Base-by-base conservation (phyloP, 805 yeast genomes). In the Saturnispora quitensis region DNA sequence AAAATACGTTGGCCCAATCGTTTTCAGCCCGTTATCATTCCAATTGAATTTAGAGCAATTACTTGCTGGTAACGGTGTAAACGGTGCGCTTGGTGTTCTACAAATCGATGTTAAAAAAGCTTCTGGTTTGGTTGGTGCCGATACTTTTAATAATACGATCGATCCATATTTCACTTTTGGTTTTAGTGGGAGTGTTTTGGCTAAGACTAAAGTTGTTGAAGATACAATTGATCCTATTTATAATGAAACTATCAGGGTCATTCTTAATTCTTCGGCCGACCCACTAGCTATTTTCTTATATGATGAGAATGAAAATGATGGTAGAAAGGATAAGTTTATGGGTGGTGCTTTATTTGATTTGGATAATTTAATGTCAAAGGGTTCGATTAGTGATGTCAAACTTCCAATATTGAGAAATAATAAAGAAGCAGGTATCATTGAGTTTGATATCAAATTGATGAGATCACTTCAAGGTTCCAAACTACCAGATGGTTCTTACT, bases 1-100 rank as follows among this genome's bases (percentile, higher is more conserved):
- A 61, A 87, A 89, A 64, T 90, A 84, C 68, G 82, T 80, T 50
- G 98, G 98, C 9, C 93, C 97, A 31, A 79, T 93, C 73, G 63
- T 91, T 47, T 85, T 88, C 61, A 75, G 86, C 44, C 99, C 99
- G 13, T 82, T 93, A 57, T 89, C 97, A 3, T 86, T 90, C 74
- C 96, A 93, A 72, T 71, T 93, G 64, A 93, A 95, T 62, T 77
- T 93, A 45, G 96, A 95, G 64, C 97, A 89, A 70, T 72, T 93
- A 64, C 68, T 91, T 60, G 84, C 95, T 20, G 96, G 97, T 62
- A 78, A 81, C 54, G 83, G 91, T 44, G 67, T 80, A 50, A 83
- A 83, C 61, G 80, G 91, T 36, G 84, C 98, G 6, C 75, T 89
- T 59, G 99, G 99, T 70, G 86, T 93, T 33, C 69, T 93, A 56